phyloP scores from a whole-genome alignment of 495 filamentous ascomycete genomes.

The Aspergillus nanangensis region DNA sequence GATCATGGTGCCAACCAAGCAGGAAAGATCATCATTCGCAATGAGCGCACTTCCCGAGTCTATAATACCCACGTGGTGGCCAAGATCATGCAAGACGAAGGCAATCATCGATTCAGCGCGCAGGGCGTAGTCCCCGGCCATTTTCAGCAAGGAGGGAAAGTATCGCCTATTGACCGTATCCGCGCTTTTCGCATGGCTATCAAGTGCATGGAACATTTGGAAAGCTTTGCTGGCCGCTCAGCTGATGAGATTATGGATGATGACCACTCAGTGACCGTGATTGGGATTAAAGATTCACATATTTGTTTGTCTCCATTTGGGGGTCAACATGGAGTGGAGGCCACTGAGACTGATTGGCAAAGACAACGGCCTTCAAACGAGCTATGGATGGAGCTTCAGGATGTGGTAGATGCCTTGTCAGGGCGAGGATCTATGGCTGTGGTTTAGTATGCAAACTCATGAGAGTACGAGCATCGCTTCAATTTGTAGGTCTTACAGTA shows the following conservation, averaged over 20 bases:
- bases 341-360: conserved; percentile 84
- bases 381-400: conserved; percentile 75
- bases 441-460: too few relatives aligned
- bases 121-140: conserved; percentile 90
- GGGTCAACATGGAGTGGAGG: conserved; percentile 57
- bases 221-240: conserved; percentile 60
- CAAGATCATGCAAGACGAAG: conserved; percentile 87
- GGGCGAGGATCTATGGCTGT: background rate
- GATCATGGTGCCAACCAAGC: conserved; percentile 84
- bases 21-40: conserved; percentile 86
- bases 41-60: conserved; percentile 81
- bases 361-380: conserved; percentile 75
- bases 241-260: conserved; percentile 63
- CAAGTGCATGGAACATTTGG: conserved; percentile 82
- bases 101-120: conserved; percentile 81
- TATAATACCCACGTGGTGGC: conserved; percentile 89
- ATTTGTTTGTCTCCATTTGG: conserved; percentile 77
- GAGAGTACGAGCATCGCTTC: too few relatives aligned
- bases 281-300: conserved; percentile 82
- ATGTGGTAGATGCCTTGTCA: conserved; percentile 47
- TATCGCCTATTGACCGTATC: conserved; percentile 89
- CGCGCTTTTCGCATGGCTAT: conserved; percentile 86
- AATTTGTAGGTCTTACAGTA: too few relatives aligned
- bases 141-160: conserved; percentile 90
- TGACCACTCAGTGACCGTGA: conserved; percentile 64